Conservation (phyloP, 2,329 filamentous ascomycete genomes). For the Trichoderma hamatum region DNA sequence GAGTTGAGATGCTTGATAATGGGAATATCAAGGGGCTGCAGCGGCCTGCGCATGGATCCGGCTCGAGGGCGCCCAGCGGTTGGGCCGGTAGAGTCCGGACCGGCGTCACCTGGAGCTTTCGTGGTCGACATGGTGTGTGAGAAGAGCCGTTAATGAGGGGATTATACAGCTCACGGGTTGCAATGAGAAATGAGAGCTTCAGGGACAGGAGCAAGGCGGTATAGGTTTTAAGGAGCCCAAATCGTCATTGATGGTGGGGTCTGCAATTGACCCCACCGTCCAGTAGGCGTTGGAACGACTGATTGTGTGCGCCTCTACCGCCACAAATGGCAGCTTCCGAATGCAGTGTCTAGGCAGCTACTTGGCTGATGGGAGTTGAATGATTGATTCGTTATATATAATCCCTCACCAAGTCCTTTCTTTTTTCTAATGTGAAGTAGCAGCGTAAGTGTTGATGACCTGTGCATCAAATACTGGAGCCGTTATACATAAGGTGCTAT, state of each 20-base stretch:
- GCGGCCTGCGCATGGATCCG: constrained; percentile 51
- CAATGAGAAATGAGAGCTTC: background rate
- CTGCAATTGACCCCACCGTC: constrained; percentile 14
- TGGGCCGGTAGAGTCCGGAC: constrained; percentile 51
- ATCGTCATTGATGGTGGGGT: constrained; percentile 26
- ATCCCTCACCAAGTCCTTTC: background rate
- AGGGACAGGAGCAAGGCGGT: constrained; percentile 11
- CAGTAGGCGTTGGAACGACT: background rate
- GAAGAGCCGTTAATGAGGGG: background rate
- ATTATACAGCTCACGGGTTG: background rate
- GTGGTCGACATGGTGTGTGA: constrained; percentile 36
- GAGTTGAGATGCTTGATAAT: constrained; percentile 74
- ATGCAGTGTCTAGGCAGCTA: background rate
- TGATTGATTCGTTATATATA: constrained; percentile 8
- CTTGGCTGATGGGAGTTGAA: background rate
- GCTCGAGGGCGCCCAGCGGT: constrained; percentile 37
- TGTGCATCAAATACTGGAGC: background rate
- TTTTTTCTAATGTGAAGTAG: background rate
- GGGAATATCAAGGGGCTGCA: constrained; percentile 75
- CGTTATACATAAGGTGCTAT: background rate
- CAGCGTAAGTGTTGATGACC: background rate
- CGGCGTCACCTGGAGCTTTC: constrained; percentile 43
- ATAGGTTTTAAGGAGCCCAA: constrained; percentile 21
- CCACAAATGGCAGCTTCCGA: background rate
- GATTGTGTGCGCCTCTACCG: background rate